These are phyloP conservation scores for Kwoniella sp. DNA, from an alignment of 768 basidiomycete species.

Conservation along the genomic window DNA sequence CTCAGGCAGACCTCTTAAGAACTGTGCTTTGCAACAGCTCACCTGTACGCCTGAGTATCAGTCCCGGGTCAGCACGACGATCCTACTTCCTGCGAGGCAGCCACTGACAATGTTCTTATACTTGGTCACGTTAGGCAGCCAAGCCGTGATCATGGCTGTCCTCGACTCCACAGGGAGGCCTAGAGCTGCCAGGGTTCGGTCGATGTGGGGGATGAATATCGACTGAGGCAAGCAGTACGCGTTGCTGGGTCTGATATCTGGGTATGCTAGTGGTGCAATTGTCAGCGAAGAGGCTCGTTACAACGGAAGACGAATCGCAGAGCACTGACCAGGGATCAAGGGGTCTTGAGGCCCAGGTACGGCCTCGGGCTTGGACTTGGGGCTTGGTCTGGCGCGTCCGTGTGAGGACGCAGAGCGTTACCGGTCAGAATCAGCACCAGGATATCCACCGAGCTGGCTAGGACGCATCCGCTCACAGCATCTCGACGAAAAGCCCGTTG, in stretches of 20 bases:
- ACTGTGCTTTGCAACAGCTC: background rate
- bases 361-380: constrained; percentile 25
- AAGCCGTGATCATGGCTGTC: constrained; percentile 39
- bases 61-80: too few species aligned
- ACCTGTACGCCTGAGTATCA: constrained; percentile 22
- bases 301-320: background rate
- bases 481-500: constrained; percentile 39
- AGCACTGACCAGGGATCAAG: constrained; percentile 33
- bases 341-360: constrained; percentile 23
- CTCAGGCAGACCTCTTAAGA: background rate
- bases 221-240: constrained; percentile 43
- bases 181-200: constrained; percentile 31
- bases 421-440: too few species aligned
- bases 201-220: constrained; percentile 47
- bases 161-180: constrained; percentile 40
- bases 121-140: constrained; percentile 41
- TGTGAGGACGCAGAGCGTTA: background rate
- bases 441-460: too few species aligned
- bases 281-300: background rate
- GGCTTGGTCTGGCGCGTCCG: constrained; percentile 16
- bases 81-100: too few species aligned
- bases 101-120: constrained; percentile 43
- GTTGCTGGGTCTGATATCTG: constrained; percentile 37
- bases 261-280: constrained; percentile 30
- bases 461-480: constrained; percentile 28